Conservation (phyloP, 1,284 basidiomycete species). For the Cutaneotrichosporon sp. region DNA sequence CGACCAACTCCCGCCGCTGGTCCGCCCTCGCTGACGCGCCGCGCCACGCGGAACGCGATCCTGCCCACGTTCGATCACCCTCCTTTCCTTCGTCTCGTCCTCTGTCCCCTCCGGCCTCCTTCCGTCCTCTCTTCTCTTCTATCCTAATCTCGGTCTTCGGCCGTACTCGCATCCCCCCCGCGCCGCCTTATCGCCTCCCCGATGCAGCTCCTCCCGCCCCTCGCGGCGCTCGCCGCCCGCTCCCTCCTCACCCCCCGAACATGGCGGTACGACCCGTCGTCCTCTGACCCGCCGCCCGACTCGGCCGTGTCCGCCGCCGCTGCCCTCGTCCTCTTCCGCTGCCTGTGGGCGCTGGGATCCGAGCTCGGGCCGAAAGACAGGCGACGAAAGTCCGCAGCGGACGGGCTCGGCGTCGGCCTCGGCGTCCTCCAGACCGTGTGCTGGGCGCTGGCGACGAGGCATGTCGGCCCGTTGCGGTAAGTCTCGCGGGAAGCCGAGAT, state of each 20-base stretch:
- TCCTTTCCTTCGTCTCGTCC: background rate
- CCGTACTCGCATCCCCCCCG: background rate
- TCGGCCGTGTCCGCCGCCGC: background rate
- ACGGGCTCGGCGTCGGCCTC: background rate
- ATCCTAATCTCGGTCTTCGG: no score
- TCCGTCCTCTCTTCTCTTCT: no score
- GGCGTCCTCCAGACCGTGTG: background rate
- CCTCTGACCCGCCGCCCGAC: background rate
- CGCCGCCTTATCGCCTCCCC: background rate
- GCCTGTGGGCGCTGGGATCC: background rate
- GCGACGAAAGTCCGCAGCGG: background rate
- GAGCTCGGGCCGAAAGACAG: background rate
- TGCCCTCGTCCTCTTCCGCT: background rate
- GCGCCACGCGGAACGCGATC: background rate
- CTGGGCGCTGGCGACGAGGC: background rate
- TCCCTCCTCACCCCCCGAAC: background rate
- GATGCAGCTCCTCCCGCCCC: background rate
- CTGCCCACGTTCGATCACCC: background rate
- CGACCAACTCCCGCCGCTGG: no score
- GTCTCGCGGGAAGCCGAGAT: no score
- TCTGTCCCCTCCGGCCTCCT: no score
- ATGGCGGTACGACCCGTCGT: no score
- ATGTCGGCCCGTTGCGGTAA: constrained; percentile 10
- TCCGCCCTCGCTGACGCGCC: no score
- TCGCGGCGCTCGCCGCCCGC: background rate